phyloP scores from a whole-genome alignment of 345 rosid species.

The Citrus cavaleriei region DNA sequence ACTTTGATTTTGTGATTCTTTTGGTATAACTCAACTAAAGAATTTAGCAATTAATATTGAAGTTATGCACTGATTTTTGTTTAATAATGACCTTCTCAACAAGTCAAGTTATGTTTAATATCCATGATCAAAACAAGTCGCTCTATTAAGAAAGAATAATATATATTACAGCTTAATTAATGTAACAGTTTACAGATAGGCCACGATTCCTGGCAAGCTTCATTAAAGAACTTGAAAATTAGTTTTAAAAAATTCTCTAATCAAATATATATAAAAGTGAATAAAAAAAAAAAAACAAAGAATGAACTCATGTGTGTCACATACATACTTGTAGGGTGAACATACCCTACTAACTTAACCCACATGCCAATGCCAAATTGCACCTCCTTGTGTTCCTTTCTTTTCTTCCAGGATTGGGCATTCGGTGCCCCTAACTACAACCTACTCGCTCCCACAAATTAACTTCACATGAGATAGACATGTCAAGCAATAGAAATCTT shows the following conservation, averaged over 20 bases:
- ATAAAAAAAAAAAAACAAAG: neutral
- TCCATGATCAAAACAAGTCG: neutral
- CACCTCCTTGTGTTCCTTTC: neutral
- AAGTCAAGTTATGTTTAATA: neutral
- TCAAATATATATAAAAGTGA: no score
- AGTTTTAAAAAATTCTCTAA: neutral
- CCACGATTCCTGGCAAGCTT: neutral
- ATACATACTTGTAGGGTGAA: neutral
- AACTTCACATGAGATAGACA: neutral
- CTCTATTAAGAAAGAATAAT: neutral
- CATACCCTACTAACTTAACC: neutral
- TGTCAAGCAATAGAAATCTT: neutral
- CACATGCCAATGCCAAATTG: neutral
- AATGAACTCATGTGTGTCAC: neutral
- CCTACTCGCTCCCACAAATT: constrained; percentile 9
- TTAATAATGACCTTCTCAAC: neutral
- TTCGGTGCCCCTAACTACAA: neutral
- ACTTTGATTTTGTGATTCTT: neutral
- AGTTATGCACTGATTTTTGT: neutral
- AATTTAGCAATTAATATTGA: neutral
- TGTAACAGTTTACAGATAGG: neutral
- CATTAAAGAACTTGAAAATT: neutral
- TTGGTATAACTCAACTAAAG: neutral
- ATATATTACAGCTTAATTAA: neutral
- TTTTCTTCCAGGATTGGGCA: neutral